These are phyloP conservation scores for Physocladia obscura DNA, from an alignment of 192 early-diverging fungal species.

Conservation along the genomic window DNA sequence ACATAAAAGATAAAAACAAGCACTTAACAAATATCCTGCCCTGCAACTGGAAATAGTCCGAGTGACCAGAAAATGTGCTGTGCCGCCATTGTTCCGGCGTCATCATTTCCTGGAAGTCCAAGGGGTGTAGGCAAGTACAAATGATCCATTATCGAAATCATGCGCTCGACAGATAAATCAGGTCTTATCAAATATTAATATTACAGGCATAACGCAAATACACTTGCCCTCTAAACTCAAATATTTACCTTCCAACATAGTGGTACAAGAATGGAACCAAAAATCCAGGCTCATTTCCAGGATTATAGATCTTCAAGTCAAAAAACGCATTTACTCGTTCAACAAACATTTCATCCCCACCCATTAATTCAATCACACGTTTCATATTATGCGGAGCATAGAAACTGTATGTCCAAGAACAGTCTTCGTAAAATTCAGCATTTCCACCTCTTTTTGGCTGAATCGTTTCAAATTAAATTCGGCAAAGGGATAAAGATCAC, in stretches of 20 bases:
- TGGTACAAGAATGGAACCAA: constrained; percentile 36
- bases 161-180: not conserved
- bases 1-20: not conserved
- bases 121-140: not conserved
- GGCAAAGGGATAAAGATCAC: not conserved
- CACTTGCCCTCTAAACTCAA: too few species aligned
- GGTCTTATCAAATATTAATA: too few species aligned
- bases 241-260: constrained; percentile 36
- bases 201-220: too few species aligned
- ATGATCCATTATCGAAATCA: not conserved
- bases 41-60: not conserved
- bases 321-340: constrained; percentile 35
- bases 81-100: not conserved
- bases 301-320: constrained; percentile 24
- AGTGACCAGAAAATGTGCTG: not conserved
- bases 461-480: not conserved
- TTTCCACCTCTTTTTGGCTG: not conserved
- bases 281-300: constrained; percentile 38
- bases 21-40: not conserved
- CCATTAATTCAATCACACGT: constrained; percentile 21
- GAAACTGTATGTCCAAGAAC: constrained; percentile 41
- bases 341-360: constrained; percentile 30
- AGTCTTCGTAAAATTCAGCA: constrained; percentile 39
- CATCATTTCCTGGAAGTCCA: not conserved
- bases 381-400: constrained; percentile 35